phyloP scores from a whole-genome alignment of 1,139 yeast species.

The Yamadazyma jaroonii region DNA sequence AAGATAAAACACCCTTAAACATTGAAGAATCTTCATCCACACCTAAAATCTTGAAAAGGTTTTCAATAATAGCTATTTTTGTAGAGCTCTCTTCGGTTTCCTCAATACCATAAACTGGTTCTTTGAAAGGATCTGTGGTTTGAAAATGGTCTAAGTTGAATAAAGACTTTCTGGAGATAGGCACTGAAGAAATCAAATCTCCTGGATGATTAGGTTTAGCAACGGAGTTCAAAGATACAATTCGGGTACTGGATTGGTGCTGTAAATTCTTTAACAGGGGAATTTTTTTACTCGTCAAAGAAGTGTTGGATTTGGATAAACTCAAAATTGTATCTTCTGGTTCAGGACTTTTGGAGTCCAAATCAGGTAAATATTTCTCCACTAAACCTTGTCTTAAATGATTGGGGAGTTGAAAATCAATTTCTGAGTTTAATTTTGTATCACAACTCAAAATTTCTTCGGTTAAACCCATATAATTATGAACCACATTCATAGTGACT shows the following conservation, averaged over 20 bases:
- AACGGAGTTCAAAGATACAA: slow-evolving; percentile 62
- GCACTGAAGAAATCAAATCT: slow-evolving; percentile 78
- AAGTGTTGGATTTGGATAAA: neutral
- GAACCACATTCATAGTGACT: slow-evolving; percentile 89
- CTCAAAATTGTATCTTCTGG: neutral
- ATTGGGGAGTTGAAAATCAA: slow-evolving; percentile 49
- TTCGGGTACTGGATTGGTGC: slow-evolving; percentile 43
- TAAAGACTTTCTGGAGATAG: slow-evolving; percentile 56
- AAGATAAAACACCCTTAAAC: slow-evolving; percentile 3
- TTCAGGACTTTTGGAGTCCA: neutral
- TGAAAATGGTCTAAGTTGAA: slow-evolving; percentile 13
- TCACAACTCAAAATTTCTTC: slow-evolving; percentile 81
- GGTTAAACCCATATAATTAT: slow-evolving; percentile 81
- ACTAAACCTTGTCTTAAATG: slow-evolving; percentile 60
- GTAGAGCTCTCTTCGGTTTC: slow-evolving; percentile 76
- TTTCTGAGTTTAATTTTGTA: slow-evolving; percentile 53
- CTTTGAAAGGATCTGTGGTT: slow-evolving; percentile 6
- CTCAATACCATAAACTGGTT: slow-evolving; percentile 46
- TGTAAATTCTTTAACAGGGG: slow-evolving; percentile 4
- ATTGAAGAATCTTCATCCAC: slow-evolving; percentile 39
- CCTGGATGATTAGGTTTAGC: slow-evolving; percentile 71
- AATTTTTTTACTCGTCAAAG: slow-evolving; percentile 8
- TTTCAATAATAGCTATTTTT: slow-evolving; percentile 70
- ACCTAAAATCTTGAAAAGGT: slow-evolving; percentile 71
- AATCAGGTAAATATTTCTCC: slow-evolving; percentile 23